Evolutionary conservation across 176 grass and related monocot genomes (phyloP).

Genomic region (Hordeum marinum): DNA sequence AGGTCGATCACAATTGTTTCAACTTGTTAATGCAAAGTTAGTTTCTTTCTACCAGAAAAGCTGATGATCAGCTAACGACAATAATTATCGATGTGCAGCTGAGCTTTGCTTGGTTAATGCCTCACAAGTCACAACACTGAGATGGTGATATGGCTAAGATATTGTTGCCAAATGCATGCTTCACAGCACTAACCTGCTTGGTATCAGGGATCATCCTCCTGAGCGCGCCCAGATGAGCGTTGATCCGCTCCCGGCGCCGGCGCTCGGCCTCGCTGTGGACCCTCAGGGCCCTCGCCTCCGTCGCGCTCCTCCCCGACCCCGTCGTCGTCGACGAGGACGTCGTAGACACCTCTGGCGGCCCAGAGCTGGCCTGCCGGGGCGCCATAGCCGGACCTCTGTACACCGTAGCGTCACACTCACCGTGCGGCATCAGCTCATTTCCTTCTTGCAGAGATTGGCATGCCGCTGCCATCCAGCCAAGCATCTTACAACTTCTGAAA

Average conservation of each 20-base stretch:
- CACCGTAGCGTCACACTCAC: not conserved
- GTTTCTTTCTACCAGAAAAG: not conserved
- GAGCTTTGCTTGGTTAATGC: not conserved
- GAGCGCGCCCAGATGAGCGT: constrained; percentile 62
- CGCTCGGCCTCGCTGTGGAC: constrained; percentile 88
- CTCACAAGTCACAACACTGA: not conserved
- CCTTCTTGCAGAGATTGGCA: not conserved
- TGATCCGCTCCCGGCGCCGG: constrained; percentile 83
- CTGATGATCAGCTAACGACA: not conserved
- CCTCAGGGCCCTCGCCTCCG: constrained; percentile 53
- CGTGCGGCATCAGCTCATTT: not conserved
- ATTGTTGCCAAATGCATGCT: not conserved
- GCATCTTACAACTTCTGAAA: not conserved
- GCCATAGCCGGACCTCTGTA: not conserved
- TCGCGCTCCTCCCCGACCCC: constrained; percentile 22
- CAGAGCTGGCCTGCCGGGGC: constrained; percentile 17
- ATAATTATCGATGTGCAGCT: not conserved
- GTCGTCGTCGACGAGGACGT: constrained; percentile 37
- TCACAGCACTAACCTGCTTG: constrained; percentile 42
- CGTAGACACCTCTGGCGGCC: constrained; percentile 15
- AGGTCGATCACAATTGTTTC: not conserved
- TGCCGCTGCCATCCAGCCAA: not conserved
- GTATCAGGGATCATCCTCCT: constrained; percentile 79
- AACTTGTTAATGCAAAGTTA: not conserved
- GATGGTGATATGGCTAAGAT: not conserved